Evolutionary conservation across 495 filamentous ascomycete species (phyloP), one percentile per base, ranked within the genome.

Genomic region (Pseudoneurospora amorphoporcata): DNA sequence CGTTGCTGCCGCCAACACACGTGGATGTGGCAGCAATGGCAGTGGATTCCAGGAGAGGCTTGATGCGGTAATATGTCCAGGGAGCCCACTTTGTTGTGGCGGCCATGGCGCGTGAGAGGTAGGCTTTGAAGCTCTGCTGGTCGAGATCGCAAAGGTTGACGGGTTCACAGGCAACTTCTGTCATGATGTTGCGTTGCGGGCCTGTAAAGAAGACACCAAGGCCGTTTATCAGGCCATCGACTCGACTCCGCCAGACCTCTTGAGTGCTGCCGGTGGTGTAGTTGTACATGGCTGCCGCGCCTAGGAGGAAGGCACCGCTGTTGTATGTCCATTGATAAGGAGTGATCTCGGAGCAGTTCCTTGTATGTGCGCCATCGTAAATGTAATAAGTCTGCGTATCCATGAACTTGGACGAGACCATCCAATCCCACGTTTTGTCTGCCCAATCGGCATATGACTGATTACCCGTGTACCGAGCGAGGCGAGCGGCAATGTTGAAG

Each of bases 81-180:
- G 90, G 90, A 7, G 87, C 89, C 83, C 94, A 86, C 72, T 93
- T 88, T 1, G 89, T 89, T 6, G 90, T 88, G 8, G 88, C 85
- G 2, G 90, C 89, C 82, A 97, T 87, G 91, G 92, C 95, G 7
- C 90, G 87, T 8, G 90, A 83, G 8, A 94, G 84, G 75, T 93
- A 91, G 5, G 91, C 92, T 78, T 95, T 95, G 87, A 96, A 95
- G 35, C 89, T 88, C 69, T 90, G 88, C 76, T 93, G 90, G 80
- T 95, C 92, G 70, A 87, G 77, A 76, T 94, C 86, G 80, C 92
- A 94, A 5, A 83, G 83, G 69, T 84, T 78, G 42, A 83, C 81
- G 0, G 86, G 79, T 77, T 95, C 93, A 81, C 93, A 96, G 19
- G 89, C 87, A n/a, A 89, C 83, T 78, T 95, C 93, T 68, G 86